Conservation (phyloP, 495 filamentous ascomycete species). For the Annulohypoxylon bovei region DNA sequence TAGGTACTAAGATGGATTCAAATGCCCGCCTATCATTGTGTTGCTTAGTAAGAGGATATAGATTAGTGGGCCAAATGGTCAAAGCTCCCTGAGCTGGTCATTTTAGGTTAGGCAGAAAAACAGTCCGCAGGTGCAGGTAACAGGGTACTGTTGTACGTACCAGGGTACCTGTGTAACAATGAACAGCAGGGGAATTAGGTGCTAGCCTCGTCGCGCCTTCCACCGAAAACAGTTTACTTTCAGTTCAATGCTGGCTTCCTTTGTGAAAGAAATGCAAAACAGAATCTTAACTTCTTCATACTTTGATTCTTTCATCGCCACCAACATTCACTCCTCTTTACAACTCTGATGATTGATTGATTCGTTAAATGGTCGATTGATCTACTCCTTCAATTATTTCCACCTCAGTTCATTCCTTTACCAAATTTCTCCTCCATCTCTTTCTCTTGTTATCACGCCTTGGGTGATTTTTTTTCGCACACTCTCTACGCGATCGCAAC, state of each 20-base stretch:
- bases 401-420: not conserved
- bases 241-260: not conserved
- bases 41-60: too few species aligned
- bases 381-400: constrained; percentile 35
- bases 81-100: constrained; percentile 20
- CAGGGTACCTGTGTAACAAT: constrained; percentile 9
- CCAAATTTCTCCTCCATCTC: constrained; percentile 16
- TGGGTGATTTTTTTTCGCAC: constrained; percentile 6
- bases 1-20: too few species aligned
- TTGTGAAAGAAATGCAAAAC: constrained; percentile 22
- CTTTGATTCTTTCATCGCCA: constrained; percentile 23
- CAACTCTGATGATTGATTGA: constrained; percentile 12
- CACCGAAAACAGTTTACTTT: constrained; percentile 41
- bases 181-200: not conserved
- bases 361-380: too few species aligned
- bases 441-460: constrained; percentile 7
- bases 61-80: not conserved
- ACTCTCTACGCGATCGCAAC: constrained; percentile 11
- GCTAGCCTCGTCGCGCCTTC: constrained; percentile 41
- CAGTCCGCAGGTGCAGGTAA: not conserved
- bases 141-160: too few species aligned
- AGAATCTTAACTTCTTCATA: constrained; percentile 8
- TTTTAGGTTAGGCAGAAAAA: constrained; percentile 5
- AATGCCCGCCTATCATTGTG: too few species aligned
- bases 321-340: not conserved